Conservation (phyloP, 2,329 filamentous ascomycete genomes). For the Calycina marina region DNA sequence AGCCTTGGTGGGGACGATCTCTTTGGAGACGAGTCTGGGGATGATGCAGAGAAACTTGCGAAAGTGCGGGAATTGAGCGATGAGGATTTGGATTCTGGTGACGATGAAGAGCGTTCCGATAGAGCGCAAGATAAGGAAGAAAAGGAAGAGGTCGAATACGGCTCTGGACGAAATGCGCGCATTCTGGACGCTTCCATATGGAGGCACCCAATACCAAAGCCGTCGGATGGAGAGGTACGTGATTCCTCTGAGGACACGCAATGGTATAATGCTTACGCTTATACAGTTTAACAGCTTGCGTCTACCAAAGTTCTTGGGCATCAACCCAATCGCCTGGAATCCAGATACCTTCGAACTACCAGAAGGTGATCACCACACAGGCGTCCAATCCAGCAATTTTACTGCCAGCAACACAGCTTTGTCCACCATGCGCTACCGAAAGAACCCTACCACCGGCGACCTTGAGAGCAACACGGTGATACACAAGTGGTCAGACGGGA, state of each 20-base stretch:
- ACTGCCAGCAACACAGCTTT: slow-evolving; percentile 42
- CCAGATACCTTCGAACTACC: slow-evolving; percentile 50
- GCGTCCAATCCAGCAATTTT: slow-evolving; percentile 31
- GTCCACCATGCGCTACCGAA: slow-evolving; percentile 55
- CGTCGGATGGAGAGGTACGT: slow-evolving; percentile 53
- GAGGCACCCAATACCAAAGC: slow-evolving; percentile 55
- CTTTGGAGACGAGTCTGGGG: slow-evolving; percentile 44
- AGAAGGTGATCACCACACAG: slow-evolving; percentile 39
- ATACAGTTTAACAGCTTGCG: slow-evolving; percentile 52
- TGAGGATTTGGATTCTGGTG: slow-evolving; percentile 46
- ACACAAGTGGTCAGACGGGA: slow-evolving; percentile 68
- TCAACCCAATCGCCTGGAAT: slow-evolving; percentile 54
- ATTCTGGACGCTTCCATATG: slow-evolving; percentile 51
- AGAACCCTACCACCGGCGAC: slow-evolving; percentile 46
- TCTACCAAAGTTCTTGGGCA: slow-evolving; percentile 57
- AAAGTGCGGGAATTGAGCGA: slow-evolving; percentile 34
- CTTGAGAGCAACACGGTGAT: slow-evolving; percentile 64
- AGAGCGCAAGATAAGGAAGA: slow-evolving; percentile 28
- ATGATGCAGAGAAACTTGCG: slow-evolving; percentile 16
- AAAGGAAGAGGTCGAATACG: slow-evolving; percentile 29
- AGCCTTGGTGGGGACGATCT: slow-evolving; percentile 40
- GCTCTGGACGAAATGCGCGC: slow-evolving; percentile 28
- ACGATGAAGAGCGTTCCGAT: slow-evolving; percentile 49
- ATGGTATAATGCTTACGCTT: slow-evolving; percentile 11
- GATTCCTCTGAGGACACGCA: background rate